Percentiles rank a stretch among this genome's conserved stretches.
phyloP scores from a whole-genome alignment of 2,329 filamentous ascomycete genomes.

The Leptographium lundbergii region DNA sequence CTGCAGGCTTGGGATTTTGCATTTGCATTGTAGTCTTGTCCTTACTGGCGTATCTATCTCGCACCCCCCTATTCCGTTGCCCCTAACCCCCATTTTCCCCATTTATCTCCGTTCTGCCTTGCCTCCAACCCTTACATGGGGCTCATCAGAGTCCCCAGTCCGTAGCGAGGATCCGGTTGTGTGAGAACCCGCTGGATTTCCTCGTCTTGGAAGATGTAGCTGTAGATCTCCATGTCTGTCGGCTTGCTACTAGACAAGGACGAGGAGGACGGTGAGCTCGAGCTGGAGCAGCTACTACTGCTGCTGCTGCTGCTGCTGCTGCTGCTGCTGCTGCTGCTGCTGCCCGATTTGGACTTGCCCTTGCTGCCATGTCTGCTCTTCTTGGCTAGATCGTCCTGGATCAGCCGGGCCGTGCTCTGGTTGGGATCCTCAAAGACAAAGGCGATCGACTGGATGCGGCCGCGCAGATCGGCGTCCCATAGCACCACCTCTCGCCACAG shows the following conservation, averaged over 20 bases:
- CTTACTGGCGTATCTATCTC: background rate
- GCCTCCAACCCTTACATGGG: conserved; percentile 7
- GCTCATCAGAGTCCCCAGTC: conserved; percentile 37
- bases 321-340: conserved; percentile 6
- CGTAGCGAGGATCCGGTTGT: conserved; percentile 41
- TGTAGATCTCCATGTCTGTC: conserved; percentile 40
- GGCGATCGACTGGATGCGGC: conserved; percentile 47
- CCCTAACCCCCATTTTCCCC: background rate
- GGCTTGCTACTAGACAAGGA: conserved; percentile 11
- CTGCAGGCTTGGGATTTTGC: no score
- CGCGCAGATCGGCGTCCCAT: conserved; percentile 48
- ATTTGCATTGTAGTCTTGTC: background rate
- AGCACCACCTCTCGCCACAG: conserved; percentile 54
- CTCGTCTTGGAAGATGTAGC: conserved; percentile 33
- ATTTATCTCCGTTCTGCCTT: background rate
- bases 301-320: conserved; percentile 9
- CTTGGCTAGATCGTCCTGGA: conserved; percentile 42
- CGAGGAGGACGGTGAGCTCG: conserved; percentile 18
- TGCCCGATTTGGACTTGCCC: conserved; percentile 17
- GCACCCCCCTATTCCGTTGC: background rate
- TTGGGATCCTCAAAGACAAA: conserved; percentile 50
- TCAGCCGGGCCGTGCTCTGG: conserved; percentile 39
- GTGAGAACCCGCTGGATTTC: conserved; percentile 38
- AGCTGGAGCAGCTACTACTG: background rate
- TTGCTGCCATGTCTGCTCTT: conserved; percentile 24